phyloP scores from a whole-genome alignment of 192 early-diverging fungal species.

The Backusella morwellensis region DNA sequence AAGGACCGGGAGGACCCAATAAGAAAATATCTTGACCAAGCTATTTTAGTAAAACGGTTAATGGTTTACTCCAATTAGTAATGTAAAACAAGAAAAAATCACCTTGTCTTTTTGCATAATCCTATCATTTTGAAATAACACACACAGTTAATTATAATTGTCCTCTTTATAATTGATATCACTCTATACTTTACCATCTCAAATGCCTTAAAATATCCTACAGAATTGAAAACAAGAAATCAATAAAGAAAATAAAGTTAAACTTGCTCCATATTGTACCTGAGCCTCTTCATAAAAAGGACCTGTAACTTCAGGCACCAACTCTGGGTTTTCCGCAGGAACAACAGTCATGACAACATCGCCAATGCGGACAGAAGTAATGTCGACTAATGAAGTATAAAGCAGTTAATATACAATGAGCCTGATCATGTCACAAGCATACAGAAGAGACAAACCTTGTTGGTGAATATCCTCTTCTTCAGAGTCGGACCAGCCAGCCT shows the following conservation, averaged over 20 bases:
- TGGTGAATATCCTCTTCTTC: constrained; percentile 33
- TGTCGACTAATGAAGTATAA: constrained; percentile 25
- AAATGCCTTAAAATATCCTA: constrained; percentile 41
- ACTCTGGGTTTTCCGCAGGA: constrained; percentile 45
- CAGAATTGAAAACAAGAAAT: background rate
- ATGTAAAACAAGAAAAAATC: background rate
- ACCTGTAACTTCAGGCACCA: constrained; percentile 47
- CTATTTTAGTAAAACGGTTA: background rate
- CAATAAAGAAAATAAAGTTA: background rate
- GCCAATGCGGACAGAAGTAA: constrained; percentile 51
- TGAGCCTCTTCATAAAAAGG: constrained; percentile 58
- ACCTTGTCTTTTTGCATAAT: constrained; percentile 81
- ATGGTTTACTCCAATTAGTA: background rate
- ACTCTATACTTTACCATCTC: constrained; percentile 27
- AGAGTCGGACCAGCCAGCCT: constrained; percentile 31
- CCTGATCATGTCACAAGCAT: too few species aligned
- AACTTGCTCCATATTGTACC: constrained; percentile 17
- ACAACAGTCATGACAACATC: constrained; percentile 52
- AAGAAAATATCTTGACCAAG: constrained; percentile 83
- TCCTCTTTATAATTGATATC: background rate
- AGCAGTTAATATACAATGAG: background rate
- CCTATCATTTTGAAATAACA: constrained; percentile 39
- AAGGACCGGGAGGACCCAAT: constrained; percentile 69
- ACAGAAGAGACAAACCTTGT: constrained; percentile 11
- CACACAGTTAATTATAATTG: background rate